phyloP scores from a whole-genome alignment of 768 basidiomycete genomes.

The Leccinum truebloodii region DNA sequence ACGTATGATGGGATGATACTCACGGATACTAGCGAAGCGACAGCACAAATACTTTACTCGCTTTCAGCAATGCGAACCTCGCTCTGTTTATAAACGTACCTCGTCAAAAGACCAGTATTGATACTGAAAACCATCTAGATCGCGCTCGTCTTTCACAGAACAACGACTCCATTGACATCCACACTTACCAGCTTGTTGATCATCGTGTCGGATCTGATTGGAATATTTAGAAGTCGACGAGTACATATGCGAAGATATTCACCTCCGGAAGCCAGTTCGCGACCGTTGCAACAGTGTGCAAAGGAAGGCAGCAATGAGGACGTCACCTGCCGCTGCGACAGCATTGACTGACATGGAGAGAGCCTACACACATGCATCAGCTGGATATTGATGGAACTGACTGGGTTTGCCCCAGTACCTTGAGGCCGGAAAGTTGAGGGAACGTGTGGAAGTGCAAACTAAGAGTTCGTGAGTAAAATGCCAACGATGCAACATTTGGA shows the following conservation, averaged over 20 bases:
- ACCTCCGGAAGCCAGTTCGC: conserved; percentile 55
- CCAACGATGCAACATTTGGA: background rate
- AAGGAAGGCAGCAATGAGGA: conserved; percentile 51
- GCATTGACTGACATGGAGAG: conserved; percentile 60
- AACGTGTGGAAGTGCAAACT: conserved; percentile 49
- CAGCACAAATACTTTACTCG: conserved; percentile 46
- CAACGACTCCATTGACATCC: background rate
- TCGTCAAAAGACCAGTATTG: conserved; percentile 39
- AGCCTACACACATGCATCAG: conserved; percentile 18
- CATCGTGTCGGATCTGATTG: conserved; percentile 48
- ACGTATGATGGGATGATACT: background rate
- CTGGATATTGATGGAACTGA: background rate
- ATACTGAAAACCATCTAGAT: conserved; percentile 53
- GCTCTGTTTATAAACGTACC: conserved; percentile 8
- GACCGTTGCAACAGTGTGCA: conserved; percentile 48
- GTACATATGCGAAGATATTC: background rate
- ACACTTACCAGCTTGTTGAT: conserved; percentile 45
- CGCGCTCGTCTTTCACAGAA: background rate
- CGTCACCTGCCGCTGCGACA: conserved; percentile 50
- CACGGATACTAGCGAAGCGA: conserved; percentile 60
- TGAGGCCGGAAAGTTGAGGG: conserved; percentile 44
- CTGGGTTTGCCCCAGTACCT: conserved; percentile 32
- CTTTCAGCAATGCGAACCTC: background rate
- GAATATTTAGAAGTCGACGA: background rate
- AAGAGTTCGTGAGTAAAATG: conserved; percentile 9